phyloP scores from a whole-genome alignment of 2,329 filamentous ascomycete species.

The Metarhizium rileyi region DNA sequence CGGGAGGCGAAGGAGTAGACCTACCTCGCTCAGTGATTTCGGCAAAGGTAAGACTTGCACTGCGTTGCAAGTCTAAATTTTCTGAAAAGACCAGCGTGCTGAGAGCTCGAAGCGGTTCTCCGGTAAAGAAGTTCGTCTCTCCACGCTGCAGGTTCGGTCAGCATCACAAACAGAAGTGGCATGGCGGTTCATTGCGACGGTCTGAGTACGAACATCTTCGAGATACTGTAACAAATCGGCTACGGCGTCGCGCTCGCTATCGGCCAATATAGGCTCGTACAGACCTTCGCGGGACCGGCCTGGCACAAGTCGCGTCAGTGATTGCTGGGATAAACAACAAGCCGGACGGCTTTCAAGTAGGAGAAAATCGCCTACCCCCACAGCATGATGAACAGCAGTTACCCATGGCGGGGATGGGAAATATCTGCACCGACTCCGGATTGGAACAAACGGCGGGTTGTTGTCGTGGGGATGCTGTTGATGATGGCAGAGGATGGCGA shows the following conservation, averaged over 20 bases:
- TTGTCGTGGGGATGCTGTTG: not conserved
- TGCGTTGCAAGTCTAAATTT: conserved; percentile 95
- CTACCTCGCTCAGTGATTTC: conserved; percentile 97
- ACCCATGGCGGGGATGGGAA: conserved; percentile 41
- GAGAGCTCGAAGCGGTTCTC: conserved; percentile 84
- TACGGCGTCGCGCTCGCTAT: conserved; percentile 94
- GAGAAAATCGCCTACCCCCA: conserved; percentile 28
- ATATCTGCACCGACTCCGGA: not conserved
- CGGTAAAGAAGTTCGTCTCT: conserved; percentile 97
- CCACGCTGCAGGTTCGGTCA: conserved; percentile 52
- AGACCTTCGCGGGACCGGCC: conserved; percentile 71
- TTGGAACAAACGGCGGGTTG: not conserved
- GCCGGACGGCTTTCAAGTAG: not conserved
- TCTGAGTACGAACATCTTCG: conserved; percentile 66
- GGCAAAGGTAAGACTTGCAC: conserved; percentile 95
- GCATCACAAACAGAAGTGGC: not conserved
- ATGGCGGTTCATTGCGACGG: not conserved
- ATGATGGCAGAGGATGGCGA: not conserved
- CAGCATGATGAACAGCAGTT: conserved; percentile 52
- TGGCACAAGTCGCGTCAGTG: conserved; percentile 27
- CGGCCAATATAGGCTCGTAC: conserved; percentile 81
- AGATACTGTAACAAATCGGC: conserved; percentile 91
- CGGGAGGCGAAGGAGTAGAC: too few relatives aligned
- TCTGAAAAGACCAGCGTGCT: conserved; percentile 97
- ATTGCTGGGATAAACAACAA: not conserved